These are phyloP conservation scores for Rhodotorula babjevae DNA, from an alignment of 768 basidiomycete species.

Conservation along the genomic window DNA sequence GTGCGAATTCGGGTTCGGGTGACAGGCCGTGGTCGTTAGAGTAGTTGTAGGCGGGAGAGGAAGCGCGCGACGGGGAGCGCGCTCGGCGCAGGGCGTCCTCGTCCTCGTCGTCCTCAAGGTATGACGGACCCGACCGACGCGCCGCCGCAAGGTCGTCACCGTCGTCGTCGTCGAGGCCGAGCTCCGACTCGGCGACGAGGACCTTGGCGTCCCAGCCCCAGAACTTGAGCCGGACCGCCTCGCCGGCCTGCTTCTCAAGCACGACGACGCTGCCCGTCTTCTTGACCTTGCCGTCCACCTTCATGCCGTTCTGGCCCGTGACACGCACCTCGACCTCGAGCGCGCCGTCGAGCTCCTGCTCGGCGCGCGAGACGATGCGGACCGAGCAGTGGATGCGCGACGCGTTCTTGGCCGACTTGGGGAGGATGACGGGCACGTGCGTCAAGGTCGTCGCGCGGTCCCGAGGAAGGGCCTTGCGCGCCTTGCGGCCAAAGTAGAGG, in stretches of 20 bases:
- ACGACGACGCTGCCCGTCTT: background rate
- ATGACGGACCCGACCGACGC: background rate
- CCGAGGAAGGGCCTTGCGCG: slow-evolving; percentile 26
- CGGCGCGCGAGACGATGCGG: slow-evolving; percentile 2
- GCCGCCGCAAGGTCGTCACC: background rate
- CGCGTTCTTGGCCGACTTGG: slow-evolving; percentile 32
- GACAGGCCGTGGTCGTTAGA: background rate
- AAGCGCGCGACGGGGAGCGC: background rate
- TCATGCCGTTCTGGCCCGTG: slow-evolving; percentile 36
- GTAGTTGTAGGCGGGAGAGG: background rate
- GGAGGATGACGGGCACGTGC: slow-evolving; percentile 27
- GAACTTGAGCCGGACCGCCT: slow-evolving; percentile 15
- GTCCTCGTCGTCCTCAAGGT: background rate
- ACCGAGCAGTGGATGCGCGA: slow-evolving; percentile 34
- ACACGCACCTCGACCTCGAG: slow-evolving; percentile 22
- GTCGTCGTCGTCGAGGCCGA: background rate
- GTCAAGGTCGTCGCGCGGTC: background rate
- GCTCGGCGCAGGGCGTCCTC: background rate
- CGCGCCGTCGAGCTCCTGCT: background rate
- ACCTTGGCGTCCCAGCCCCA: slow-evolving; percentile 31
- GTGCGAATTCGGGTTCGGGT: background rate
- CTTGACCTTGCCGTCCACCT: slow-evolving; percentile 31
- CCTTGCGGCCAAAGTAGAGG: slow-evolving; percentile 37
- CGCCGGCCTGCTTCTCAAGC: slow-evolving; percentile 1
- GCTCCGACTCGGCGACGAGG: slow-evolving; percentile 12